Conservation (phyloP, 768 basidiomycete genomes). For the Rhodotorula paludigena region DNA sequence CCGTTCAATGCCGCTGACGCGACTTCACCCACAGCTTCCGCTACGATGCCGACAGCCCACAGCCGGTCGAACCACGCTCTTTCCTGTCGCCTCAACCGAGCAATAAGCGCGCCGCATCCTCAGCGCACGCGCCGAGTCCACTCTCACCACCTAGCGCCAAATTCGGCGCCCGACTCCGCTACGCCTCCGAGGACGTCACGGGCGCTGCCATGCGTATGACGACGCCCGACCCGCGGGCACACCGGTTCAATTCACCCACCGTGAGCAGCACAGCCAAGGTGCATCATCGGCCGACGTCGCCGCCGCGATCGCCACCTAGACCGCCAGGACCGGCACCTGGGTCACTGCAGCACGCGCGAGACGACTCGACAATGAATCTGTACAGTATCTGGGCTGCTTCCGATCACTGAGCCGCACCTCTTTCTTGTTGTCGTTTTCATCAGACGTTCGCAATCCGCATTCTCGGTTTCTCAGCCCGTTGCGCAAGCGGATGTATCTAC, state of each 20-base stretch:
- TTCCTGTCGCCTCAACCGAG: conserved; percentile 8
- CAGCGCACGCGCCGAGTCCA: conserved; percentile 2
- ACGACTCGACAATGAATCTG: conserved; percentile 21
- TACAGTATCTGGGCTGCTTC: conserved; percentile 29
- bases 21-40: conserved; percentile 25
- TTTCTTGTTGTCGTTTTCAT: too few relatives aligned
- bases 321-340: not conserved
- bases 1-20: not conserved
- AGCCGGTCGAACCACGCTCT: conserved; percentile 11
- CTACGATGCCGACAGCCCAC: conserved; percentile 38
- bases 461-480: too few relatives aligned
- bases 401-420: too few relatives aligned
- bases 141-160: conserved; percentile 27
- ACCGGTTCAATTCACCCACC: conserved; percentile 18
- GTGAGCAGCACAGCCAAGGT: conserved; percentile 10
- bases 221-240: not conserved
- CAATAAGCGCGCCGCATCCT: not conserved
- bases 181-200: too few relatives aligned
- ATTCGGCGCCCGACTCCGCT: conserved; percentile 31
- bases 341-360: not conserved
- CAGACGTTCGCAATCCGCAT: too few relatives aligned
- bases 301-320: not conserved
- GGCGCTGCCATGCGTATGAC: not conserved
- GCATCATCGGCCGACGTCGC: not conserved
- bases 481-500: too few relatives aligned